Evolutionary conservation across 306 rosid genomes (phyloP), one percentile per base, ranked within the genome.

Genomic region (Purshia tridentata): DNA sequence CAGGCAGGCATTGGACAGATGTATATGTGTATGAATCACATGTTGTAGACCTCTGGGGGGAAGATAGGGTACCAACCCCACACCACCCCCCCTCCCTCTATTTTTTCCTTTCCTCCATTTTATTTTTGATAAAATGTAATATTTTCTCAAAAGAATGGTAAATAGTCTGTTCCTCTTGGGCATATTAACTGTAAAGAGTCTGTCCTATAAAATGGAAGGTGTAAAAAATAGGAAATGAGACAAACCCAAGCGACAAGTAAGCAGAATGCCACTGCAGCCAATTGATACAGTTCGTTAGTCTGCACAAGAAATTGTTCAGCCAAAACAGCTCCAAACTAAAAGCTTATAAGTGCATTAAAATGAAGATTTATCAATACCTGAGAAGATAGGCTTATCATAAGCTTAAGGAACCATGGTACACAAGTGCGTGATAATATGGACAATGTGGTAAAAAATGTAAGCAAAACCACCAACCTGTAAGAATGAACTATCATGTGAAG

Each of bases 241-340:
- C 93, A 76, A 72, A 94, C 98, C 98, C 95, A 94, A 69, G 97
- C 96, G 37, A 94, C 98, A 57, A 91, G 87, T n/a, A 94, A 85
- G 84, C 97, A 94, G 94, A 94, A 94, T 35, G 98, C 97, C 81
- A 94, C 98, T 1, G 97, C 85, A 65, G 97, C 96, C 82, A 94
- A 77, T 72, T 94, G 98, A 84, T 94, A 94, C 72, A 94, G 98
- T 69, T 94, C 98, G 72, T 94, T 91, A 64, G 97, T 94, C 98
- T 94, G 96, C 85, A 69, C 61, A 79, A 52, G 72, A 70, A 79
- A 51, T 5, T 19, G 29, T 61, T 58, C 54, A 59, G 60, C 76
- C 35, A 79, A 57, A 74, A 73, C 48, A 79, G 22, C 52, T 65
- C 66, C 54, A 75, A 51, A 20, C 76, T 58, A 56, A 50, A 54